phyloP scores from a whole-genome alignment of 768 basidiomycete species.

The Tricholoma hemisulphureum region DNA sequence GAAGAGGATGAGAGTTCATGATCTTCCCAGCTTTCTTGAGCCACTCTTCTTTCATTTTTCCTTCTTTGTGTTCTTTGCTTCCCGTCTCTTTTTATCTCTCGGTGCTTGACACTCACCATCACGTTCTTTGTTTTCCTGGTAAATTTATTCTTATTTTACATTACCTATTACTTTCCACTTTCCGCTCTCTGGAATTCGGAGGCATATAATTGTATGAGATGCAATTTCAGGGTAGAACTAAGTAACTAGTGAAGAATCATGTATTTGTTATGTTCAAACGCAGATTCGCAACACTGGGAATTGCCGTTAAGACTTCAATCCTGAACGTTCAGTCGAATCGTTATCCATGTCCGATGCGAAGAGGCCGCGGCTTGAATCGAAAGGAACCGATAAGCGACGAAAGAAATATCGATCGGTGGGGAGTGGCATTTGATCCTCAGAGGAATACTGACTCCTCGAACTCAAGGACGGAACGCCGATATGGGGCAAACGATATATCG shows the following conservation, averaged over 20 bases:
- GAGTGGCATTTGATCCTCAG: neutral
- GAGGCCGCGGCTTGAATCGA: neutral
- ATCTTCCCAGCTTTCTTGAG: neutral
- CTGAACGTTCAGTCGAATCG: too few species aligned
- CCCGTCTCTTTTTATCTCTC: neutral
- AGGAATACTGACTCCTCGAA: neutral
- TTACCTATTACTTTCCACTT: neutral
- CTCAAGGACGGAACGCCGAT: conserved; percentile 64
- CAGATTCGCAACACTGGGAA: neutral
- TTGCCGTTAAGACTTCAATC: neutral
- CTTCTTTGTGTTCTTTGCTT: neutral
- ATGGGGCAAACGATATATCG: conserved; percentile 63
- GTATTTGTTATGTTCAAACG: neutral
- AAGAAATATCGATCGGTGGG: conserved; percentile 55
- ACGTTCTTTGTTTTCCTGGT: neutral
- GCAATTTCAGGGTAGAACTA: neutral
- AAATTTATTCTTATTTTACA: neutral
- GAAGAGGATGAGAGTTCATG: conserved; percentile 37
- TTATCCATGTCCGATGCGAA: neutral
- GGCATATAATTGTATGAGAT: neutral
- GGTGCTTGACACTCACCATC: neutral
- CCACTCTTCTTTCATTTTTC: neutral
- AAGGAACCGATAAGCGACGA: conserved; percentile 30
- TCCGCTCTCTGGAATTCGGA: neutral
- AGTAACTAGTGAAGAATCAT: neutral